Base-by-base conservation (phyloP, 2,329 filamentous ascomycete species). In the Microsporum audouinii region DNA sequence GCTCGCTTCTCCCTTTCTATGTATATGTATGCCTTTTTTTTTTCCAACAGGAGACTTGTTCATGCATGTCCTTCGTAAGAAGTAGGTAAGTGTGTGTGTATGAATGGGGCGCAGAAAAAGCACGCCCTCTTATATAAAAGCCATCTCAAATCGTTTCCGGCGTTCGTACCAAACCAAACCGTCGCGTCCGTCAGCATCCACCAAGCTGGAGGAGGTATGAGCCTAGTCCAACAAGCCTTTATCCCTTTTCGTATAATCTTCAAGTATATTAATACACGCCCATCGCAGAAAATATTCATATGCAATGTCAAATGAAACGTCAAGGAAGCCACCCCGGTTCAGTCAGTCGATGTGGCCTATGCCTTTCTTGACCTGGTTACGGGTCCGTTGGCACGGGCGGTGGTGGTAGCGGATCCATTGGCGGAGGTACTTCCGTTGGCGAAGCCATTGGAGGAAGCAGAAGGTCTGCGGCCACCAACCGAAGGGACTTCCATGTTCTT, bases 401-500 rank as follows among this genome's bases (percentile, higher is more conserved):
- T 73, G 17, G 75, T 68, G 43, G 68, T 63, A 33, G 75, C 63
- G 14, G 60, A 57, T 23, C 64, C 64, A 33, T 65, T 65, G 10
- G 62, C 49, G 6, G 38, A n/a, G n/a, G 57, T 58, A 43, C 55
- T 61, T 47, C 57, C 62, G 49, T 58, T 64, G n/a, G 59, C 58
- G 38, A 31, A 57, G 5, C 49, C 63, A 27, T 62, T 61, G 39
- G 57, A 71, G 10, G 65, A 61, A 33, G 70, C 71, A 63, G 34
- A 10, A 36, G 43, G 41, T 33, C 4, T 10, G 12, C 36, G n/a
- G 33, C n/a, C 5, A 7, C 39, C 41, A 47, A 70, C 68, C 36
- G 73, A 70, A 14, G 82, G 81, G 63, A 86, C 77, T 71, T 88
- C 82, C 71, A 87, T 82, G 70, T 85, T 82, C 73, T 89, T 88